phyloP scores from a whole-genome alignment of 441 rosid genomes.

The Brassica balearica region DNA sequence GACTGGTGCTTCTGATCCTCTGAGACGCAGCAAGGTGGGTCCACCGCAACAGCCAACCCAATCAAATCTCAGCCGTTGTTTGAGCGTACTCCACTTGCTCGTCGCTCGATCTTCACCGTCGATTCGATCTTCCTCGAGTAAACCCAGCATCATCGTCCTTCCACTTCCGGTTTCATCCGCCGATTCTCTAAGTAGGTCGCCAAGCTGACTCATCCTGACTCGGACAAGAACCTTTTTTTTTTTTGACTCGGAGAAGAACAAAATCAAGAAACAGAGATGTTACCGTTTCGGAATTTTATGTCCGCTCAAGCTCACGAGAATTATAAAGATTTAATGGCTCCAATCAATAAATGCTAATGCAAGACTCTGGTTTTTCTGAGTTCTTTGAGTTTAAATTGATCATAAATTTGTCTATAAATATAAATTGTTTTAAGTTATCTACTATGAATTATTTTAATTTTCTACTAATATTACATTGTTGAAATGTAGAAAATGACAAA shows the following conservation, averaged over 20 bases:
- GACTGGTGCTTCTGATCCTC: constrained; percentile 48
- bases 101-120: constrained; percentile 50
- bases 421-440: not conserved
- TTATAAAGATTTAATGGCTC: constrained; percentile 36
- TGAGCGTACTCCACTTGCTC: constrained; percentile 51
- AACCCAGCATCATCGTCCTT: constrained; percentile 53
- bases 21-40: constrained; percentile 65
- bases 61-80: constrained; percentile 67
- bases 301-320: constrained; percentile 38
- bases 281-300: not conserved
- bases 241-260: not conserved
- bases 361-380: constrained; percentile 21
- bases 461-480: not conserved
- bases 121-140: constrained; percentile 59
- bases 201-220: constrained; percentile 63
- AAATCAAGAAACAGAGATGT: not conserved
- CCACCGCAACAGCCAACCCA: constrained; percentile 72
- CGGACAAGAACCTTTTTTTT: not conserved
- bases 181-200: constrained; percentile 64
- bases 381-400: constrained; percentile 14
- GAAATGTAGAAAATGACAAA: constrained; percentile 37
- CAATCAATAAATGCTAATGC: constrained; percentile 38
- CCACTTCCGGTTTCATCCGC: constrained; percentile 37
- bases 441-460: not conserved
- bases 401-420: constrained; percentile 28